These are phyloP conservation scores for Prunus mume DNA, from an alignment of 306 rosid species.

Conservation along the genomic window DNA sequence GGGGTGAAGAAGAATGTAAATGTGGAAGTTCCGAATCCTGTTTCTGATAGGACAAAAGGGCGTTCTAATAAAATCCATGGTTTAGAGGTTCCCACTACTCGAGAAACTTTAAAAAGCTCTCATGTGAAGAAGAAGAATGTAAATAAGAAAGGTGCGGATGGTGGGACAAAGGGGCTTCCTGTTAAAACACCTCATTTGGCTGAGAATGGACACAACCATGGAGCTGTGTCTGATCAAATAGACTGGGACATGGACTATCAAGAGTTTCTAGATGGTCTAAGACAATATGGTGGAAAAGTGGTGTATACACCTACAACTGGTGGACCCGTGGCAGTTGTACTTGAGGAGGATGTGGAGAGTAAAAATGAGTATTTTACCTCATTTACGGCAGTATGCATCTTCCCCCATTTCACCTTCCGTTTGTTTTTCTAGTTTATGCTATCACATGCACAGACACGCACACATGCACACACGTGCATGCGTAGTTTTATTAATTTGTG, in stretches of 20 bases:
- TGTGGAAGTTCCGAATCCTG: conserved; percentile 1
- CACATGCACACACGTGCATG: background rate
- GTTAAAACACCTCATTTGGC: background rate
- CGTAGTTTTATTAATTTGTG: background rate
- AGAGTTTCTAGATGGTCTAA: conserved; percentile 15
- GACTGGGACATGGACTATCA: conserved; percentile 29
- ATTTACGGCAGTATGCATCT: conserved; percentile 38
- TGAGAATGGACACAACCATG: background rate
- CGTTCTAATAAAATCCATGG: background rate
- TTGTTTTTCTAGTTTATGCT: conserved; percentile 3
- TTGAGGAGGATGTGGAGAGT: conserved; percentile 36
- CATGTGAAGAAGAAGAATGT: background rate
- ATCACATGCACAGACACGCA: background rate
- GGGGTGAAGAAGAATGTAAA: background rate
- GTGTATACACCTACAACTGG: conserved; percentile 7
- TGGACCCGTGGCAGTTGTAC: conserved; percentile 10
- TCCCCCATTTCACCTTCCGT: conserved; percentile 10
- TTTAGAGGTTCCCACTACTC: background rate
- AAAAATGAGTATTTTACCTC: conserved; percentile 26
- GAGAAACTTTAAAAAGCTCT: background rate
- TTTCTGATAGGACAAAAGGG: background rate
- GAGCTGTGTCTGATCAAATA: conserved; percentile 12
- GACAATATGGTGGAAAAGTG: conserved; percentile 14
- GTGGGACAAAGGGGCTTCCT: background rate
- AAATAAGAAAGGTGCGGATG: background rate